Conservation (phyloP, 208 protist genomes). For the Naegleria fowleri region DNA sequence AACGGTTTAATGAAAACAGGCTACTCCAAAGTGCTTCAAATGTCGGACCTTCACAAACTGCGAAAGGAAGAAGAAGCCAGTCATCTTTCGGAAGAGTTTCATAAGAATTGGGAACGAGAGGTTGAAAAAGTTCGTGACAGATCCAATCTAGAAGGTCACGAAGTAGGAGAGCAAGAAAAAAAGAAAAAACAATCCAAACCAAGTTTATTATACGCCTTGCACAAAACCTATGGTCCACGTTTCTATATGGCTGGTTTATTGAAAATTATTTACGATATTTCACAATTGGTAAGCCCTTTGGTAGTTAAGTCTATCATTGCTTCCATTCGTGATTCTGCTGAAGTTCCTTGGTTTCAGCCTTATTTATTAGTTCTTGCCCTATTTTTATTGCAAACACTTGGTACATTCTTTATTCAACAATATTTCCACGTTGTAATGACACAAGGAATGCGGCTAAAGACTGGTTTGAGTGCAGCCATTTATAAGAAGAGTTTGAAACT, state of each 20-base stretch:
- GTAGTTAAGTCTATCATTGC: slow-evolving; percentile 52
- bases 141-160: neutral
- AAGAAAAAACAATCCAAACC: slow-evolving; percentile 1
- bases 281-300: slow-evolving; percentile 51
- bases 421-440: slow-evolving; percentile 53
- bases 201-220: neutral
- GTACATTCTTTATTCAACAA: slow-evolving; percentile 51
- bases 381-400: slow-evolving; percentile 49
- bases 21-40: neutral
- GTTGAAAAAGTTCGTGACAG: neutral
- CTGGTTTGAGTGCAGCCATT: neutral
- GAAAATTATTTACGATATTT: slow-evolving; percentile 50
- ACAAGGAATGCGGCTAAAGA: slow-evolving; percentile 35
- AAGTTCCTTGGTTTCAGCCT: slow-evolving; percentile 43
- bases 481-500: slow-evolving; percentile 8
- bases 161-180: neutral
- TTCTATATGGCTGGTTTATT: slow-evolving; percentile 51
- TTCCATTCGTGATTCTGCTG: slow-evolving; percentile 32
- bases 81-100: neutral
- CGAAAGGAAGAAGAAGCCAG: neutral
- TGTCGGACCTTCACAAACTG: neutral
- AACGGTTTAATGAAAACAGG: neutral
- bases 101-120: neutral
- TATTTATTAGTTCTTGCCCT: slow-evolving; percentile 48
- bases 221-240: slow-evolving; percentile 37